Base-by-base conservation (phyloP, 2,329 filamentous ascomycete species). In the Fusarium sp. region DNA sequence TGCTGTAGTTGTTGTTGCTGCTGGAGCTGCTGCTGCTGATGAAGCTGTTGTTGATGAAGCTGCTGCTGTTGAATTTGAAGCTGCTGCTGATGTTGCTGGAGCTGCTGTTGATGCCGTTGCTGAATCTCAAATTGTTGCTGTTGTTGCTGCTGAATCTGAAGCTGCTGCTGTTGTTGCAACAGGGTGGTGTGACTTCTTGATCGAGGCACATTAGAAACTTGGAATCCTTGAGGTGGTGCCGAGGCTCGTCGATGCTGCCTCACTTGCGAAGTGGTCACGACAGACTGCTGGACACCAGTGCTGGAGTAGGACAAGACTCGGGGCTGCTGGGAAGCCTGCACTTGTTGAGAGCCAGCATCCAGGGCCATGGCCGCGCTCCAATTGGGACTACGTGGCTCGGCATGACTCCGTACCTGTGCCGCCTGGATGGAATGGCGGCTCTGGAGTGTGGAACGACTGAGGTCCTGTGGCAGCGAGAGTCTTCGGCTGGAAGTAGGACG, bases 201-300 rank as follows among this genome's bases (percentile, higher is more conserved):
- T 16, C 52, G 76, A 40, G 61, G 52, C 35, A 66, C 64, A 20
- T 40, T 60, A 6, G 65, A 40, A n/a, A 27, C 64, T 20, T 63
- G 64, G 11, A 56, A 62, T 22, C 61, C 45, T 14, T 76, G 72
- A 52, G 40, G 56, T n/a, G 76, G 76, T 56, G 72, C 72, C 31
- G 76, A 77, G 37, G 63, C 59, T 45, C 66, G 67, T 63, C 76
- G 76, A 34, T 64, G 65, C 42, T 78, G 71, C 20, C 64, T 72
- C n/a, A 62, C n/a, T n/a, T 70, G 67, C 18, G 67, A 54, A 29
- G 60, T 22, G 37, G 66, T 52, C 6, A 65, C 38, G 8, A 45
- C 57, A 22, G 40, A 45, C 38, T 68, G 65, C n/a, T 77, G 71
- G 34, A 62, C 40, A 9, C 71, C 69, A n/a, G 70, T 73, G 40